These are phyloP conservation scores for Diaporthe vexans DNA, from an alignment of 2,329 filamentous ascomycete genomes.

Conservation along the genomic window DNA sequence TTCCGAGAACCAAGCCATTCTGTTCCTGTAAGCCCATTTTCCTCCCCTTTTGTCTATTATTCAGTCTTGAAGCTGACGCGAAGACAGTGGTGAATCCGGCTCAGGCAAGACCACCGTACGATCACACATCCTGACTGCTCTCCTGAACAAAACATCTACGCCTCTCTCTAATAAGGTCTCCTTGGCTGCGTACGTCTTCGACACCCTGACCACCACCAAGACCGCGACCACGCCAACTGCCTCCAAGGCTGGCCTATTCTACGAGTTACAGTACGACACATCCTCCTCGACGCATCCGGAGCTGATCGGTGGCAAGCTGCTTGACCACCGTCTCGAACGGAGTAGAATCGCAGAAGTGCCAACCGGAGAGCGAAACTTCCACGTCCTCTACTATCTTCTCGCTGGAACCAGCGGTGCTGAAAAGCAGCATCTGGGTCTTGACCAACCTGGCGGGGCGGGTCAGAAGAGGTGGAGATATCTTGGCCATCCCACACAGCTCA, in stretches of 20 bases:
- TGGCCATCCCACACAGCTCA: slow-evolving; percentile 95
- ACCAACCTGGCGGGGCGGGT: slow-evolving; percentile 60
- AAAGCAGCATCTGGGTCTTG: slow-evolving; percentile 83
- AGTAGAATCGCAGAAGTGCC: slow-evolving; percentile 93
- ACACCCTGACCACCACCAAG: slow-evolving; percentile 96
- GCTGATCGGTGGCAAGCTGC: slow-evolving; percentile 91
- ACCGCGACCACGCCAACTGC: slow-evolving; percentile 95
- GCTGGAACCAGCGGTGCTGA: slow-evolving; percentile 92
- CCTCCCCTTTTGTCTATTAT: background rate
- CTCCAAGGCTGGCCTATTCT: slow-evolving; percentile 94
- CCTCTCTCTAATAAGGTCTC: slow-evolving; percentile 94
- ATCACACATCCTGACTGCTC: slow-evolving; percentile 86
- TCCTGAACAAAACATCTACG: slow-evolving; percentile 91
- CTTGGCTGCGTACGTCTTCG: slow-evolving; percentile 94
- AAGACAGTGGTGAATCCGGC: slow-evolving; percentile 88
- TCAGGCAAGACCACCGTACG: slow-evolving; percentile 96
- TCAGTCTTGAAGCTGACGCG: slow-evolving; percentile 39
- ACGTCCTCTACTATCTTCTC: slow-evolving; percentile 94
- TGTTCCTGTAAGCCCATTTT: slow-evolving; percentile 84
- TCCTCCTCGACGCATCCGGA: slow-evolving; percentile 86
- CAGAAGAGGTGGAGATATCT: slow-evolving; percentile 95
- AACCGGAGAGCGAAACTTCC: slow-evolving; percentile 96
- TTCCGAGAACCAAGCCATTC: slow-evolving; percentile 91
- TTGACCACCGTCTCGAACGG: slow-evolving; percentile 93
- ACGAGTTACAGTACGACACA: slow-evolving; percentile 97